Percentiles rank a stretch among this genome's conserved stretches.
Conservation (phyloP, 1,139 yeast species). For the Meyerozyma carpophila region DNA sequence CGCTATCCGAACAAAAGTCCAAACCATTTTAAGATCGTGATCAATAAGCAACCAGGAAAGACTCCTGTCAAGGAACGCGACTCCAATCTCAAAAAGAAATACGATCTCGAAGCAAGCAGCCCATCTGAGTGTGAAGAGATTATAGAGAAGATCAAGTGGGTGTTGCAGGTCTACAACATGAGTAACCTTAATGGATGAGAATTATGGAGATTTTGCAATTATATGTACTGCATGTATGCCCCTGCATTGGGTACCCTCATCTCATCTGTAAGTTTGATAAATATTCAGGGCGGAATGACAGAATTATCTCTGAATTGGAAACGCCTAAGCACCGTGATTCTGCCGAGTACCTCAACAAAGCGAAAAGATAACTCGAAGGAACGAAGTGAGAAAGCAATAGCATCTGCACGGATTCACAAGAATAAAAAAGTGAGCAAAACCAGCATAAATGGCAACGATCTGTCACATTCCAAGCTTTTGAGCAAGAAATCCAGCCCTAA, state of each 20-base stretch:
- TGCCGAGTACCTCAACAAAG: neutral
- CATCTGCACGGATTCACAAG: neutral
- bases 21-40: constrained; percentile 74
- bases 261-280: neutral
- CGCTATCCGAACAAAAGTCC: constrained; percentile 71
- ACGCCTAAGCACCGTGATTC: constrained; percentile 21
- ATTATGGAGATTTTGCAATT: constrained; percentile 4
- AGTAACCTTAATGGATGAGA: constrained; percentile 6
- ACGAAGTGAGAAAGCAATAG: neutral
- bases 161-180: constrained; percentile 45
- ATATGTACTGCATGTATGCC: neutral
- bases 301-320: constrained; percentile 33
- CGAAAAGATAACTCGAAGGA: neutral
- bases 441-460: neutral
- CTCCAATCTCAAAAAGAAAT: constrained; percentile 53
- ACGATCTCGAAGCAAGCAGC: constrained; percentile 76
- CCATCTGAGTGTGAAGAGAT: constrained; percentile 67
- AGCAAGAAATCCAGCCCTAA: neutral
- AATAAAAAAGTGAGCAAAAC: neutral
- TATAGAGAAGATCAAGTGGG: constrained; percentile 56
- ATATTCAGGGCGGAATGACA: constrained; percentile 9
- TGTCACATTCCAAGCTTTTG: neutral
- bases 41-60: constrained; percentile 51
- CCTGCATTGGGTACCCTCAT: neutral
- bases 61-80: constrained; percentile 28